phyloP scores from a whole-genome alignment of 2,329 filamentous ascomycete species.

The Parafenestella ontariensis region DNA sequence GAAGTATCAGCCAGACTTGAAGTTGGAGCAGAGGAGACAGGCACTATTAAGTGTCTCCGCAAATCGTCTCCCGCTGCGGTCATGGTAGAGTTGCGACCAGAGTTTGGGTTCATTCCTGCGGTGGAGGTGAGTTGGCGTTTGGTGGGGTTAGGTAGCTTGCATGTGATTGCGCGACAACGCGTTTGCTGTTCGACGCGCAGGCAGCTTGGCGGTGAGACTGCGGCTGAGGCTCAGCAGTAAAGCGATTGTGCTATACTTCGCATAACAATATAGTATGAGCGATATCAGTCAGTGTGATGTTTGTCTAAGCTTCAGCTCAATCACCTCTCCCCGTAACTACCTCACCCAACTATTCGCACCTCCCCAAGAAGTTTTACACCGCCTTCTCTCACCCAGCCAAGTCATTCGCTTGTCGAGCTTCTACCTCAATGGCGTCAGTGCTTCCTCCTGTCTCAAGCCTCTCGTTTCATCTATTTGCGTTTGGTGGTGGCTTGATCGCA shows the following conservation, averaged over 20 bases:
- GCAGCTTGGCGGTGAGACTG: not conserved
- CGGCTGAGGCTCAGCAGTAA: not conserved
- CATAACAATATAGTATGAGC: not conserved
- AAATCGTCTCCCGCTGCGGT: slow-evolving; percentile 25
- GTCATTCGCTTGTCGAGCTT: not conserved
- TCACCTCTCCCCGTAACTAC: too few species aligned
- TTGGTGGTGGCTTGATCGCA: slow-evolving; percentile 1
- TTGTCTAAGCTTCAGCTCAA: too few species aligned
- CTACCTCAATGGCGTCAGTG: not conserved
- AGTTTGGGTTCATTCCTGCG: slow-evolving; percentile 6
- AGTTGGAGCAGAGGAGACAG: slow-evolving; percentile 26
- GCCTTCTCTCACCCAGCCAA: not conserved
- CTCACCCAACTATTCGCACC: too few species aligned
- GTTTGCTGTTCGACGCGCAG: slow-evolving; percentile 10
- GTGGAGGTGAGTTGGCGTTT: not conserved
- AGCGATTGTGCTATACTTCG: not conserved
- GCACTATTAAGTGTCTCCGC: slow-evolving; percentile 25
- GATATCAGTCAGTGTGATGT: not conserved
- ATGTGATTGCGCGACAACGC: slow-evolving; percentile 36
- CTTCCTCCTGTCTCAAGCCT: not conserved
- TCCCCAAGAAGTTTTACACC: too few species aligned
- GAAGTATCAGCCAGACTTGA: not conserved
- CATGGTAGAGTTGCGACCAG: slow-evolving; percentile 8
- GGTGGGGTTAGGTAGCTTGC: slow-evolving; percentile 12
- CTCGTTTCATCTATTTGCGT: not conserved